Evolutionary conservation across 1,284 basidiomycete genomes (phyloP), one percentile per base, ranked within the genome.

Genomic region (Moniliella sp.): DNA sequence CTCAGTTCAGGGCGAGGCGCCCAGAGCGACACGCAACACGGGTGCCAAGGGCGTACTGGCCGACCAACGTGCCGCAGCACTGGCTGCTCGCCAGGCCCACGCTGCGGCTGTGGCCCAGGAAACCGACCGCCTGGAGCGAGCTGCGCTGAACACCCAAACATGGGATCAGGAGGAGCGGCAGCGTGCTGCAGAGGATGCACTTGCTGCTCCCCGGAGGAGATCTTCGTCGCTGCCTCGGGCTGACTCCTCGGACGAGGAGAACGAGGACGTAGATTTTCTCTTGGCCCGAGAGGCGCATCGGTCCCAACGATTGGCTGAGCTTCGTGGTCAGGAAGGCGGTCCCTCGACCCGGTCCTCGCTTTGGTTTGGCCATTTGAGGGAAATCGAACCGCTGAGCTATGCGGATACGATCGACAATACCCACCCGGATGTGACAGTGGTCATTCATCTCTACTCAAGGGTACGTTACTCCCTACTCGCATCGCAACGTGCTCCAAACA

Each of bases 391-490:
- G 25, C 29, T 36, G 8, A 46, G 46, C 13, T 53, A 48, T 36
- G 50, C 43, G 17, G 32, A 42, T 1, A 38, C 46, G 3, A 51
- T 50, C 27, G 50, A 53, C 36, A 41, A 42, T 21, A 48, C 46
- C 25, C 28, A 39, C 8, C 10, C 27, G 4, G 25, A 17, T n/a
- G 37, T 40, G 11, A 33, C 41, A 17, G 34, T 54, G 15, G 45
- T 54, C 9, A 46, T 51, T 3, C 50, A 54, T 27, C 45, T 54
- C 33, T 54, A 54, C 35, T 42, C 39, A 9, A 49, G 43, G 27
- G 50, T 43, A 34, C 10, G 2, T 27, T 16, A 12, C 37, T 25
- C 3, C 2, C 21, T 11, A 21, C n/a, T 15, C 13, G 14, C 10
- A 11, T 26, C 17, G 3, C 11, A 17, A 14, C 26, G 7, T 18